Evolutionary conservation across 352 stramenopile genomes (phyloP).

Genomic region (Albugo candida): DNA sequence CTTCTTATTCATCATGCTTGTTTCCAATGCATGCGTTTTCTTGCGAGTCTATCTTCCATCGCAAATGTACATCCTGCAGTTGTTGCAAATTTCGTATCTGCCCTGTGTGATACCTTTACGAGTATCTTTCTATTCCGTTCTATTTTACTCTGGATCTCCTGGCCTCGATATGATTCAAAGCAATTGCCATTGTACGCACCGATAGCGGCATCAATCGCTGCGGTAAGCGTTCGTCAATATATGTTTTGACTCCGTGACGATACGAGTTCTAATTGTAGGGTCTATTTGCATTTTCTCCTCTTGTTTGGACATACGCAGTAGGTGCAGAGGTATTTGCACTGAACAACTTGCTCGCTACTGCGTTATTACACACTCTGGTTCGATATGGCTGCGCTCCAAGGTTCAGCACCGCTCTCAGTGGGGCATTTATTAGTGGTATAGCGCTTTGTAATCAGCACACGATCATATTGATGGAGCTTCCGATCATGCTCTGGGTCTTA

Average conservation of each 20-base stretch:
- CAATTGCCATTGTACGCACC: constrained; percentile 7
- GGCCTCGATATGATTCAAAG: no score
- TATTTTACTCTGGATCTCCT: constrained; percentile 22
- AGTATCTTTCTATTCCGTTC: constrained; percentile 30
- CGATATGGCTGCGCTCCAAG: constrained; percentile 15
- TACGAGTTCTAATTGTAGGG: no score
- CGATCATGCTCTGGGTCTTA: constrained; percentile 67
- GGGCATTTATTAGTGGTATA: constrained; percentile 81
- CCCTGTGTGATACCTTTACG: constrained; percentile 35
- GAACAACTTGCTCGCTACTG: constrained; percentile 85
- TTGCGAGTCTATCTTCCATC: no score
- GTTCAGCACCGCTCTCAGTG: constrained; percentile 12
- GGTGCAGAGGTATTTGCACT: constrained; percentile 91
- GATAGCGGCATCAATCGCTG: constrained; percentile 23
- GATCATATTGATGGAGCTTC: constrained; percentile 82
- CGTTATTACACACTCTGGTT: constrained; percentile 46
- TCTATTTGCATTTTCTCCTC: constrained; percentile 77
- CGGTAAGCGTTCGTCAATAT: constrained; percentile 12
- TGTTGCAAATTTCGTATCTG: neutral
- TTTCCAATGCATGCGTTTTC: no score
- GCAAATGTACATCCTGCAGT: no score
- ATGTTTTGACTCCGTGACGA: no score
- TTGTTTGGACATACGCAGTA: constrained; percentile 89
- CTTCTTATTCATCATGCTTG: constrained; percentile 65
- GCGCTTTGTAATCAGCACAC: constrained; percentile 94